Base-by-base conservation (phyloP, 2,329 filamentous ascomycete species). In the Cordyceps farinosa region DNA sequence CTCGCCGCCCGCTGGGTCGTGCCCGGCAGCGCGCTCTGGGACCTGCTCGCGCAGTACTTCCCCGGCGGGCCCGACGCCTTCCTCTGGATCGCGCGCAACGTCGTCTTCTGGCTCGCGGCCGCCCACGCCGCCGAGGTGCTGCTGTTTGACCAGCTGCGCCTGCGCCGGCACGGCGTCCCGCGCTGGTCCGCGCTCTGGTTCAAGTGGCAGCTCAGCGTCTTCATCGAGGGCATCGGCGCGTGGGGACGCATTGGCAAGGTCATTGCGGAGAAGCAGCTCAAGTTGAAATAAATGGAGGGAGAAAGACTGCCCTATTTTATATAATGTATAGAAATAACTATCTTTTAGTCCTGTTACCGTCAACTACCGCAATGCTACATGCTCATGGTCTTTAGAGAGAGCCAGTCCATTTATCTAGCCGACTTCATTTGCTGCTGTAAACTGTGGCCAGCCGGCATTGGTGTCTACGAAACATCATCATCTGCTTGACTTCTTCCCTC, bases 181-280 rank as follows among this genome's bases (percentile, higher is more conserved):
- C 57, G 62, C 13, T 64, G 27, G n/a, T 56, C 57, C 0, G 57
- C n/a, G 3, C 32, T 64, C 8, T 64, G 62, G 62, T 64, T 52
- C 57, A 57, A 64, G 57, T 64, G 62, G 62, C 17, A 56, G 57
- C 50, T 64, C 10, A 55, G 48, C 36, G 42, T 47, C 42, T 64
- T 64, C n/a, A 32, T 61, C 27, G 62, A 64, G 52, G 62, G 62
- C 34, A 30, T 64, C 13, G 57, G 51, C 15, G 50, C 57, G 57
- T 64, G 62, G 62, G 52, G 29, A 34, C 27, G 62, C 3, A 47
- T 64, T 13, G 62, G 52, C 17, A 56, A 53, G 57, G 32, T 51
- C 22, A 45, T 61, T 52, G 56, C 62, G 27, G n/a, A 30, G 30
- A 61, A 64, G 62, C 34, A 64, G 32, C 61, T 50, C 44, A 58